Evolutionary conservation across 345 rosid species (phyloP).

Genomic region (Euphorbia lathyris): DNA sequence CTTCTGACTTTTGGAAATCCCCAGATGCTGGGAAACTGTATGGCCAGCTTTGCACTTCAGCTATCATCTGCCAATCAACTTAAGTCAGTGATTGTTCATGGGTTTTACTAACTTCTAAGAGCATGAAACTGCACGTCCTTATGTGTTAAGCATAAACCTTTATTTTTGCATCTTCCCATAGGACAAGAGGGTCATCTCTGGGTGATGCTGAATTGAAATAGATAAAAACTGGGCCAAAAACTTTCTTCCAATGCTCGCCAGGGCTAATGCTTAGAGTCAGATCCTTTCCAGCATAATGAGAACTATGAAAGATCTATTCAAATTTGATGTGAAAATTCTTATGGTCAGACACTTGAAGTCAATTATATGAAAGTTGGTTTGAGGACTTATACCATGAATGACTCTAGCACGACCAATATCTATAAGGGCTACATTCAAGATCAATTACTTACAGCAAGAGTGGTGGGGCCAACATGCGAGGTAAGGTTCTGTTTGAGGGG

Average conservation of each 20-base stretch:
- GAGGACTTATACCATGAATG: not conserved
- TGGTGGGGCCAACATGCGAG: conserved; percentile 30
- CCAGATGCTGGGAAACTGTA: conserved; percentile 89
- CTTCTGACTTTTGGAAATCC: conserved; percentile 64
- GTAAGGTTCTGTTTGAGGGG: conserved; percentile 28
- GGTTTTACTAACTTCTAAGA: conserved; percentile 5
- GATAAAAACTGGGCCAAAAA: conserved; percentile 86
- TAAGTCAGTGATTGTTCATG: conserved; percentile 15
- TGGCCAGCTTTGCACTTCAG: conserved; percentile 75
- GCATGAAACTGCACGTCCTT: conserved; percentile 4
- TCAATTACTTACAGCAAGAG: conserved; percentile 24
- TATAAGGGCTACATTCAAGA: not conserved
- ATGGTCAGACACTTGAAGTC: not conserved
- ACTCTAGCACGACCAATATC: conserved; percentile 10
- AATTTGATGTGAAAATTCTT: conserved; percentile 10
- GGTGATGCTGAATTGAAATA: conserved; percentile 63
- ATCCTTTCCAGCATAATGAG: conserved; percentile 86
- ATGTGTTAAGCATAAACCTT: conserved; percentile 41
- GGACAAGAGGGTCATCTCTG: conserved; percentile 61
- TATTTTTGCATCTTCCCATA: conserved; percentile 92
- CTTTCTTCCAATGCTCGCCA: conserved; percentile 91
- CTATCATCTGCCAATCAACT: conserved; percentile 12
- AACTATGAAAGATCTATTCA: conserved; percentile 55
- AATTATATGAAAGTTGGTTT: not conserved
- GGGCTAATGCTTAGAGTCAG: conserved; percentile 53